Evolutionary conservation across 352 stramenopile species (phyloP).

Genomic region (Phytophthora multivora): DNA sequence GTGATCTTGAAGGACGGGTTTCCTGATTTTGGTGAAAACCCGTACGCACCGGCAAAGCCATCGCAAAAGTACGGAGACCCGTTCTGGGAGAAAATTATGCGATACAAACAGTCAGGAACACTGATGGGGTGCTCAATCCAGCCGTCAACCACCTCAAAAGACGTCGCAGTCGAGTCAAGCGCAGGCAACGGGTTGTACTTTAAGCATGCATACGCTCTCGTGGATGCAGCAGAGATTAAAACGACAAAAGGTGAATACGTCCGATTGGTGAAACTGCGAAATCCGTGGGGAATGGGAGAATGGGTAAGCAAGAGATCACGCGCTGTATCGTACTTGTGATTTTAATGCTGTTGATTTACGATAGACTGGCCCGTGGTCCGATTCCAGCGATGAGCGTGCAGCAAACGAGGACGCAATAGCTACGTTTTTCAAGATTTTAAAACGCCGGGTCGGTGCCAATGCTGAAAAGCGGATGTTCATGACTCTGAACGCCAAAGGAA

Average conservation of each 20-base stretch:
- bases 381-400: constrained; percentile 74
- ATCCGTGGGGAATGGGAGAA: constrained; percentile 92
- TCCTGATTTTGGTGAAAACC: constrained; percentile 77
- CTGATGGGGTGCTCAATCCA: constrained; percentile 94
- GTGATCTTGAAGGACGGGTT: constrained; percentile 86
- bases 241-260: constrained; percentile 54
- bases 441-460: constrained; percentile 67
- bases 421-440: constrained; percentile 75
- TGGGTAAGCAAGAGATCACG: constrained; percentile 59
- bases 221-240: constrained; percentile 79
- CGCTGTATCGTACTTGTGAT: too few species aligned
- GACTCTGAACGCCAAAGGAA: constrained; percentile 51
- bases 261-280: constrained; percentile 82
- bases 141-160: constrained; percentile 62
- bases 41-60: constrained; percentile 47
- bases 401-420: constrained; percentile 84
- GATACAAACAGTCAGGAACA: constrained; percentile 82
- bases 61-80: constrained; percentile 57
- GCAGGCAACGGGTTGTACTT: constrained; percentile 86
- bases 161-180: constrained; percentile 66
- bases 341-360: too few species aligned
- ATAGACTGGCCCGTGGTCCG: constrained; percentile 85
- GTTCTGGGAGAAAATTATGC: constrained; percentile 83
- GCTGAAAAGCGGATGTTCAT: constrained; percentile 71
- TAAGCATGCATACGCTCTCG: constrained; percentile 88